phyloP scores from a whole-genome alignment of 805 yeast genomes.

The Dipodascus albidus region DNA sequence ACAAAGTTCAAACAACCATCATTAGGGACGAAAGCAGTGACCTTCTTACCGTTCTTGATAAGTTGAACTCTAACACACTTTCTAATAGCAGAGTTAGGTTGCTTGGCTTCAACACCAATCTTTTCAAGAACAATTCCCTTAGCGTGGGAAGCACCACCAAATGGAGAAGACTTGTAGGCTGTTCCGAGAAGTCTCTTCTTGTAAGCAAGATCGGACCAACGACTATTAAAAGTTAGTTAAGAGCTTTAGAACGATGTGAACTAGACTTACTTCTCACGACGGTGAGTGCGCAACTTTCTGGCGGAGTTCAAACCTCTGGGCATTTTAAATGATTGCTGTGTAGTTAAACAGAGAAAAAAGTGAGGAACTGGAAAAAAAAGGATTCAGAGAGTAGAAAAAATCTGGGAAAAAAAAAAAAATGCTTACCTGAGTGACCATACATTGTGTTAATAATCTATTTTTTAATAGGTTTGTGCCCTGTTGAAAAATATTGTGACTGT shows the following conservation, averaged over 20 bases:
- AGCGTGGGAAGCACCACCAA: slow-evolving; percentile 99
- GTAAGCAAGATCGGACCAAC: slow-evolving; percentile 99
- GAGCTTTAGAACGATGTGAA: not conserved
- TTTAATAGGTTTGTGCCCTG: too few species aligned
- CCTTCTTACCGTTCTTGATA: slow-evolving; percentile 99
- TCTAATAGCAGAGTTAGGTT: slow-evolving; percentile 99
- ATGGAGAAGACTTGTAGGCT: slow-evolving; percentile 99
- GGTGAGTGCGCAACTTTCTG: slow-evolving; percentile 98
- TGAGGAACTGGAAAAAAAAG: too few species aligned
- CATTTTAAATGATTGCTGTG: slow-evolving; percentile 32
- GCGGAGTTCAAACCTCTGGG: slow-evolving; percentile 99
- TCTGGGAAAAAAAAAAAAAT: too few species aligned
- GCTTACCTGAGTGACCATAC: too few species aligned
- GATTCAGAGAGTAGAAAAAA: too few species aligned
- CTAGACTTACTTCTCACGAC: slow-evolving; percentile 77
- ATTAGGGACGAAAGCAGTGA: slow-evolving; percentile 99
- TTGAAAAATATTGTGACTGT: too few species aligned
- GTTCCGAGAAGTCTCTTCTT: slow-evolving; percentile 99
- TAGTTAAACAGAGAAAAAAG: too few species aligned
- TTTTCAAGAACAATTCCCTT: slow-evolving; percentile 99
- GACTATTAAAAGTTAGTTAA: slow-evolving; percentile 33
- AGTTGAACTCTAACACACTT: slow-evolving; percentile 99
- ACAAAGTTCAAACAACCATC: slow-evolving; percentile 99
- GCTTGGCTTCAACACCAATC: slow-evolving; percentile 99
- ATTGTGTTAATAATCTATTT: too few species aligned